phyloP scores from a whole-genome alignment of 257 asterid species.

The Rhazya stricta region DNA sequence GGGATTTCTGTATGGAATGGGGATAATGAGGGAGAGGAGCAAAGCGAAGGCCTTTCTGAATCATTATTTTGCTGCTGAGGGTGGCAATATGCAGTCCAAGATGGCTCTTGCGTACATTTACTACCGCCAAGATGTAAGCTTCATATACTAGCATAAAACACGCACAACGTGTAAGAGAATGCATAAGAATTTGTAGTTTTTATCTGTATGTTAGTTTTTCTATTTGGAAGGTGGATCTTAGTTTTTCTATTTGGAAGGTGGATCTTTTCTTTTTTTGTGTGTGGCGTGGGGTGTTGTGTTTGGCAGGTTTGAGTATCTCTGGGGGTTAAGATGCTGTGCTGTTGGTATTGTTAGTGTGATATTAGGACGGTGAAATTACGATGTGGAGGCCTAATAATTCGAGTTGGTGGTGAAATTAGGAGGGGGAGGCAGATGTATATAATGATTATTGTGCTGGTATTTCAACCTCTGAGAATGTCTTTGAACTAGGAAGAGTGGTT shows the following conservation, averaged over 20 bases:
- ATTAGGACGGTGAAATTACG: not conserved
- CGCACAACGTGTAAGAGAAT: not conserved
- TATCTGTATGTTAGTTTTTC: not conserved
- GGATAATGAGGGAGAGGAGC: slow-evolving; percentile 75
- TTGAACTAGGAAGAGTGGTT: not conserved
- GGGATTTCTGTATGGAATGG: slow-evolving; percentile 77
- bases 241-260: slow-evolving; percentile 3
- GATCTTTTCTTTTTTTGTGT: not conserved
- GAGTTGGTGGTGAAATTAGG: slow-evolving; percentile 1
- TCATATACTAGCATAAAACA: not conserved
- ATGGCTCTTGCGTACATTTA: slow-evolving; percentile 86
- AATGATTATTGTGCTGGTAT: not conserved
- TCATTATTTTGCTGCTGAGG: slow-evolving; percentile 70
- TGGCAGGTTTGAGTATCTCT: not conserved
- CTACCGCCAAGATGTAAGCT: slow-evolving; percentile 76
- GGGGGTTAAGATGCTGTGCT: not conserved
- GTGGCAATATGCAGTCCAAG: slow-evolving; percentile 93
- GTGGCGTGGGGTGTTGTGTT: not conserved
- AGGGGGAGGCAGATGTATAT: not conserved
- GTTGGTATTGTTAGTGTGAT: not conserved
- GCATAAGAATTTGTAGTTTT: not conserved
- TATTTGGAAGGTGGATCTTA: not conserved
- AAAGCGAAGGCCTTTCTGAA: slow-evolving; percentile 69
- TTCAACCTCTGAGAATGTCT: not conserved
- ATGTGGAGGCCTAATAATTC: not conserved